A percentile compares a stretch with the other conserved stretches of the same genome.
phyloP scores from a whole-genome alignment of 306 rosid genomes.

The Fragaria nilgerrensis region DNA sequence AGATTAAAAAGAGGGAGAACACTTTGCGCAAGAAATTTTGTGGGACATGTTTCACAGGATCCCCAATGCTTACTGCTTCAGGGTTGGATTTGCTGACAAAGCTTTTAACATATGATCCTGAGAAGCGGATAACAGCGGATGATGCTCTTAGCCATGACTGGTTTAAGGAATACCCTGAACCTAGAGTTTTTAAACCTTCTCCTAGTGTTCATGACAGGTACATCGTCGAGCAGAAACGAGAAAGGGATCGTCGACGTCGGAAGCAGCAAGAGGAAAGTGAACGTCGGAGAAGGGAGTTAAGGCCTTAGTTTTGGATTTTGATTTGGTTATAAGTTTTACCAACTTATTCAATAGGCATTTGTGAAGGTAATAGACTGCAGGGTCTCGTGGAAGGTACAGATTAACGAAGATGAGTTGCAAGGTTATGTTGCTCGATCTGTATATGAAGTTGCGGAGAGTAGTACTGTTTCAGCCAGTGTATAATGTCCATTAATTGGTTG shows the following conservation, averaged over 20 bases:
- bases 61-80: conserved; percentile 63
- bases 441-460: too few relatives aligned
- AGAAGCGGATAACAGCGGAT: conserved; percentile 71
- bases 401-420: background rate
- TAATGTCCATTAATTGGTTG: background rate
- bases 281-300: too few relatives aligned
- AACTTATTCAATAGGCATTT: background rate
- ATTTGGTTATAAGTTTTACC: too few relatives aligned
- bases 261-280: background rate
- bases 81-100: conserved; percentile 81
- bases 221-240: conserved; percentile 28
- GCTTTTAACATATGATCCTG: conserved; percentile 69
- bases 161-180: conserved; percentile 76
- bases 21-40: conserved; percentile 75
- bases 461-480: background rate
- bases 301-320: too few relatives aligned
- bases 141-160: conserved; percentile 83
- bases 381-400: background rate
- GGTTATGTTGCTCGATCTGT: background rate
- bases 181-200: conserved; percentile 51
- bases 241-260: background rate
- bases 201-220: conserved; percentile 51
- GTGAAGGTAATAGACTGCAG: conserved; percentile 10
- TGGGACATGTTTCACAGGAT: conserved; percentile 67
- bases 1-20: conserved; percentile 52